Evolutionary conservation across 768 basidiomycete genomes (phyloP).

Genomic region (Lyophyllum semitale): DNA sequence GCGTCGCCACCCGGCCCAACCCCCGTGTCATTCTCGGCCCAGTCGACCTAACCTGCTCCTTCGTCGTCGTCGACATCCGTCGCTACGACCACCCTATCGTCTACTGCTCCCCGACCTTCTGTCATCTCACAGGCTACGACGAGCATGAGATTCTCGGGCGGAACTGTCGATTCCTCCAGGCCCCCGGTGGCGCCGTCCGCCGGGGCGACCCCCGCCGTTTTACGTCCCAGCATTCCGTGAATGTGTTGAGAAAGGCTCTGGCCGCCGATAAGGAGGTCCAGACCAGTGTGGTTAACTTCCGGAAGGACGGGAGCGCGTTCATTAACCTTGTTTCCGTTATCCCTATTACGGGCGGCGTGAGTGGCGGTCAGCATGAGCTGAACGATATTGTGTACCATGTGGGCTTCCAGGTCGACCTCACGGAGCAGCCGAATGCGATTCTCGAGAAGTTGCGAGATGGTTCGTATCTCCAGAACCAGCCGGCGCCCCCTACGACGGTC

Average conservation of each 20-base stretch:
- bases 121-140: conserved; percentile 70
- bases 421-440: conserved; percentile 83
- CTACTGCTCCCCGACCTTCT: conserved; percentile 88
- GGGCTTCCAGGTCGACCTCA: conserved; percentile 95
- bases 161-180: conserved; percentile 91
- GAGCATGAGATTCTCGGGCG: conserved; percentile 80
- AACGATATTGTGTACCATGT: conserved; percentile 84
- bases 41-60: conserved; percentile 91
- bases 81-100: conserved; percentile 85
- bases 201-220: conserved; percentile 50
- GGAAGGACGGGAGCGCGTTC: conserved; percentile 82
- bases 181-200: conserved; percentile 54
- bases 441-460: conserved; percentile 79
- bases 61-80: conserved; percentile 85
- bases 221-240: conserved; percentile 63
- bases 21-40: conserved; percentile 83
- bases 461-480: conserved; percentile 58
- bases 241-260: conserved; percentile 64
- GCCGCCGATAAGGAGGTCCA: conserved; percentile 85
- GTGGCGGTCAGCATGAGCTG: conserved; percentile 48
- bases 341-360: conserved; percentile 71
- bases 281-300: conserved; percentile 84
- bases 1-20: conserved; percentile 73
- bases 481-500: no score
- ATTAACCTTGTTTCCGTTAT: conserved; percentile 92